Conservation (phyloP, 805 yeast genomes). For the Candida nitratophila region DNA sequence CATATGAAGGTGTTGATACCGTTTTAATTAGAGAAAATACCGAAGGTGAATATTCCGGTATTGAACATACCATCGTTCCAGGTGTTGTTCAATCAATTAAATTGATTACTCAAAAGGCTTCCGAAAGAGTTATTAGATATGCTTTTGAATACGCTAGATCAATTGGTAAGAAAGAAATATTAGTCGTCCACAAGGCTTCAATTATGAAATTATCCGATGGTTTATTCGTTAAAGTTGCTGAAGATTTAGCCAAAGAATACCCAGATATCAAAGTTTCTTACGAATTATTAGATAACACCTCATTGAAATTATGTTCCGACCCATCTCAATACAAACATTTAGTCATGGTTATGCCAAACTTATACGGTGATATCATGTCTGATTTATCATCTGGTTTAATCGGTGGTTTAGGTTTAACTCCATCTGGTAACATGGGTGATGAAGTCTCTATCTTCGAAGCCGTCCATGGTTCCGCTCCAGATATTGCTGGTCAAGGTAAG, state of each 20-base stretch:
- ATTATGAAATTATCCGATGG: constrained; percentile 98
- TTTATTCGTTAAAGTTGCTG: constrained; percentile 86
- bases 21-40: constrained; percentile 98
- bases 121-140: constrained; percentile 93
- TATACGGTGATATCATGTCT: constrained; percentile 98
- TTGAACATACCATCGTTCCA: constrained; percentile 95
- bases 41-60: constrained; percentile 99
- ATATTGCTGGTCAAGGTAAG: constrained; percentile 96
- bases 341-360: constrained; percentile 96
- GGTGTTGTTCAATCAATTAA: constrained; percentile 98
- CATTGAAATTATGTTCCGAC: constrained; percentile 81
- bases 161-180: constrained; percentile 78
- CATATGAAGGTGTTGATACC: constrained; percentile 83
- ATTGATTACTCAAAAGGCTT: constrained; percentile 92
- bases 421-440: constrained; percentile 99
- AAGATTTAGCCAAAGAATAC: constrained; percentile 83
- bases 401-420: constrained; percentile 98
- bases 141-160: constrained; percentile 95
- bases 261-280: constrained; percentile 80
- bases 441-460: constrained; percentile 98
- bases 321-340: constrained; percentile 82
- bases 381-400: constrained; percentile 96
- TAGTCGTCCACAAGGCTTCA: constrained; percentile 97
- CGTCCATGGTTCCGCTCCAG: constrained; percentile 99
- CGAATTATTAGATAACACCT: constrained; percentile 94